Conservation (phyloP, 225 moss, liverwort and hornwort genomes). For the Neckera pumila region DNA sequence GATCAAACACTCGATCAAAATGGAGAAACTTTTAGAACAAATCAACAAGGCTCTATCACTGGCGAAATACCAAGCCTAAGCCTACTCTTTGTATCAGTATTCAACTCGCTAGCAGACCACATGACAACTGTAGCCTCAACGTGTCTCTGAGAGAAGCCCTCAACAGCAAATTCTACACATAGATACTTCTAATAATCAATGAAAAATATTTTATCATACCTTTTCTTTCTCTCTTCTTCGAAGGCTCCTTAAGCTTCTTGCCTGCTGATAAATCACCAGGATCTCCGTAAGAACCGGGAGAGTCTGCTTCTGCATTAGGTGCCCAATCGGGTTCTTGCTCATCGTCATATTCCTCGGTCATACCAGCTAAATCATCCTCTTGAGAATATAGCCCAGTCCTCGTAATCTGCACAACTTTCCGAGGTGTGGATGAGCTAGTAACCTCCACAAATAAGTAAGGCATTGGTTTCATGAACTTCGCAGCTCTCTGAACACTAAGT, state of each 20-base stretch:
- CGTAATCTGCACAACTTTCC: constrained; percentile 30
- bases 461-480: background rate
- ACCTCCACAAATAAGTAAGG: background rate
- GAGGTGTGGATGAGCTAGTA: background rate
- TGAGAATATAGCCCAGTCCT: constrained; percentile 57
- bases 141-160: background rate
- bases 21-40: background rate
- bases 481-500: background rate
- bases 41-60: background rate
- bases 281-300: constrained; percentile 47
- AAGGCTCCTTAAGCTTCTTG: constrained; percentile 48
- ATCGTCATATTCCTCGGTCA: constrained; percentile 84
- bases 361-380: constrained; percentile 86
- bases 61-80: background rate
- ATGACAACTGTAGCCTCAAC: background rate
- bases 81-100: background rate
- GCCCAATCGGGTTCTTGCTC: constrained; percentile 69
- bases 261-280: constrained; percentile 46
- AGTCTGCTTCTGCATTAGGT: constrained; percentile 59
- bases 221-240: constrained; percentile 63
- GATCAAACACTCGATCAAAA: background rate
- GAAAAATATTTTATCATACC: constrained; percentile 24
- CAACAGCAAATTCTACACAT: background rate
- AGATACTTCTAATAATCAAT: background rate
- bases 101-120: background rate